These are phyloP conservation scores for Sarcomyxa edulis DNA, from an alignment of 768 basidiomycete genomes.

Conservation along the genomic window DNA sequence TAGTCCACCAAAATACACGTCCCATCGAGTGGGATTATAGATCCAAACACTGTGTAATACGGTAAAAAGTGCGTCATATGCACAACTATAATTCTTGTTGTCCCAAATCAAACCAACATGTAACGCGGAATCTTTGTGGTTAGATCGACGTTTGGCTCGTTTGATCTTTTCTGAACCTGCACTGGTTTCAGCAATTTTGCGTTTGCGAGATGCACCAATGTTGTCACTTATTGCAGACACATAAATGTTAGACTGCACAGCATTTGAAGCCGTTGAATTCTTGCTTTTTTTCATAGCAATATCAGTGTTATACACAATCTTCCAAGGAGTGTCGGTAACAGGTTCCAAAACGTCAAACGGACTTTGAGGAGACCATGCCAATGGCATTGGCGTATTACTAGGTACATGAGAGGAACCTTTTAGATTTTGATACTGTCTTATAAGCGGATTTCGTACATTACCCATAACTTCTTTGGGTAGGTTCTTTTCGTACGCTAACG, in stretches of 20 bases:
- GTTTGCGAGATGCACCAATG: too few species aligned
- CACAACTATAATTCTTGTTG: constrained; percentile 13
- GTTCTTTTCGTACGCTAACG: constrained; percentile 14
- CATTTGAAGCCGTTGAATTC: not conserved
- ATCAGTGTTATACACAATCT: too few species aligned
- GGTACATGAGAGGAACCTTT: constrained; percentile 16
- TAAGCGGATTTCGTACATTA: constrained; percentile 9
- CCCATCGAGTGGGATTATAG: not conserved
- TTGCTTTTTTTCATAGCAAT: not conserved
- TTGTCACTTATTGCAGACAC: too few species aligned
- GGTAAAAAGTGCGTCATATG: too few species aligned
- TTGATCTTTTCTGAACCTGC: constrained; percentile 1
- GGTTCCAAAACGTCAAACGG: constrained; percentile 9
- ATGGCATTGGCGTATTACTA: constrained; percentile 6
- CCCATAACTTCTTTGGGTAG: constrained; percentile 11
- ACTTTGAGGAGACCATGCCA: constrained; percentile 12
- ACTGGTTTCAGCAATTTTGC: not conserved
- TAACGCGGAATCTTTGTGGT: not conserved
- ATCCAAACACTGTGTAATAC: constrained; percentile 3
- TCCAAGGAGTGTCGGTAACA: not conserved
- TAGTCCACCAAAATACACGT: not conserved
- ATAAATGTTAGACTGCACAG: constrained; percentile 1
- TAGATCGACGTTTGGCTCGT: constrained; percentile 6
- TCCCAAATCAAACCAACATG: constrained; percentile 11
- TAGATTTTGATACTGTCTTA: constrained; percentile 3